These are phyloP conservation scores for Rhodotorula babjevae DNA, from an alignment of 768 basidiomycete genomes.

Conservation along the genomic window DNA sequence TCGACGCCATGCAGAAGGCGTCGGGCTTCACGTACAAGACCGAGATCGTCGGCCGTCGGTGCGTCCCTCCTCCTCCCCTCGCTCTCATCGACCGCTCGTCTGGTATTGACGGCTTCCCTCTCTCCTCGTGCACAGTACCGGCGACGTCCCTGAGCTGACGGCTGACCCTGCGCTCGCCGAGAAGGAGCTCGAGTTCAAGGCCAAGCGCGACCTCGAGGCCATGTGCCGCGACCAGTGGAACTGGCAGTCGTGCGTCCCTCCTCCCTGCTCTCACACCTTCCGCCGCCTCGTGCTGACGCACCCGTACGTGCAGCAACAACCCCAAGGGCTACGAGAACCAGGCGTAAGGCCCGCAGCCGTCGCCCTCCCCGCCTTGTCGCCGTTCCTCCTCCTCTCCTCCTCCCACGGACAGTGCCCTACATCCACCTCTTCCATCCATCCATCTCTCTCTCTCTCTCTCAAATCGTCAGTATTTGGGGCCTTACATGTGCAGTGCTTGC, in stretches of 20 bases:
- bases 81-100: background rate
- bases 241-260: conserved; percentile 64
- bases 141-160: conserved; percentile 93
- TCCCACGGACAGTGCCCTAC: too few species aligned
- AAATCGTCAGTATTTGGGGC: background rate
- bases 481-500: background rate
- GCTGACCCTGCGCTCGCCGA: conserved; percentile 88
- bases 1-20: conserved; percentile 88
- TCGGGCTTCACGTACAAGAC: conserved; percentile 83
- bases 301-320: conserved; percentile 24
- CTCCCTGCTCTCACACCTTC: background rate
- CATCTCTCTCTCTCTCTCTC: background rate
- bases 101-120: background rate
- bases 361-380: background rate
- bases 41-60: conserved; percentile 87
- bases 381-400: background rate
- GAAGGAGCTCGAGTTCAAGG: conserved; percentile 87
- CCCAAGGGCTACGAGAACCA: conserved; percentile 34
- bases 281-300: background rate
- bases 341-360: background rate
- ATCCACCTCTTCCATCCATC: too few species aligned
- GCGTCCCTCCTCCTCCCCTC: conserved; percentile 44
- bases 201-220: conserved; percentile 69
- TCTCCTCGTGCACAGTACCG: conserved; percentile 55
- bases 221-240: conserved; percentile 99